These are phyloP conservation scores for Kwoniella shandongensis DNA, from an alignment of 768 basidiomycete genomes.

Conservation along the genomic window DNA sequence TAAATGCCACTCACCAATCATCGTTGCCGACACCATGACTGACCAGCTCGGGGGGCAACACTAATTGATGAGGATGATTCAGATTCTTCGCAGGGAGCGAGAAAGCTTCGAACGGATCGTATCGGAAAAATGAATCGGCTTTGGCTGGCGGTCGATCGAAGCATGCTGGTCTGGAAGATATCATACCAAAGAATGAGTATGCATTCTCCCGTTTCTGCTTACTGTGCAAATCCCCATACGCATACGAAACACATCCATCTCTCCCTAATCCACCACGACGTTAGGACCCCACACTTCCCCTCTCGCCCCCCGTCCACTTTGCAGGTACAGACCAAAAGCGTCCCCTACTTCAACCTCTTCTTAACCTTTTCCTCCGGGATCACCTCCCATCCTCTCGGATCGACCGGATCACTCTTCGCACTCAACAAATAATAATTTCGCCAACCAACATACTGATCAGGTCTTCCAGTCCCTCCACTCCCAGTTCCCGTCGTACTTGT, in stretches of 20 bases:
- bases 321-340: too few relatives aligned
- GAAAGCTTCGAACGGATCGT: slow-evolving; percentile 43
- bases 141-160: slow-evolving; percentile 44
- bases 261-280: not conserved
- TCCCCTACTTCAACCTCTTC: slow-evolving; percentile 1
- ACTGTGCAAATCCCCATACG: not conserved
- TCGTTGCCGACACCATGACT: slow-evolving; percentile 41
- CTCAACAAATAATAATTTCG: slow-evolving; percentile 22
- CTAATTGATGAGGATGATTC: slow-evolving; percentile 41
- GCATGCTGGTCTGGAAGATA: slow-evolving; percentile 32
- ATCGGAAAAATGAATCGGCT: slow-evolving; percentile 37
- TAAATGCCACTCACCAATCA: slow-evolving; percentile 48
- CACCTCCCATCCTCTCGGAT: slow-evolving; percentile 22
- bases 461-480: slow-evolving; percentile 31
- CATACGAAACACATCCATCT: not conserved
- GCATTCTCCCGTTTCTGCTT: slow-evolving; percentile 11
- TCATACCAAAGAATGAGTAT: slow-evolving; percentile 9
- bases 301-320: too few relatives aligned
- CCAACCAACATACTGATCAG: slow-evolving; percentile 45
- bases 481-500: not conserved
- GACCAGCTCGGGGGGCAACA: slow-evolving; percentile 38
- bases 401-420: slow-evolving; percentile 9
- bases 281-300: too few relatives aligned
- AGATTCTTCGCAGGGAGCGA: slow-evolving; percentile 31
- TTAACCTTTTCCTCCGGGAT: slow-evolving; percentile 5